Percentiles rank a stretch among this genome's conserved stretches.
These are phyloP conservation scores for Monotropa hypopitys DNA, from an alignment of 179 eudicot species.

Conservation along the genomic window DNA sequence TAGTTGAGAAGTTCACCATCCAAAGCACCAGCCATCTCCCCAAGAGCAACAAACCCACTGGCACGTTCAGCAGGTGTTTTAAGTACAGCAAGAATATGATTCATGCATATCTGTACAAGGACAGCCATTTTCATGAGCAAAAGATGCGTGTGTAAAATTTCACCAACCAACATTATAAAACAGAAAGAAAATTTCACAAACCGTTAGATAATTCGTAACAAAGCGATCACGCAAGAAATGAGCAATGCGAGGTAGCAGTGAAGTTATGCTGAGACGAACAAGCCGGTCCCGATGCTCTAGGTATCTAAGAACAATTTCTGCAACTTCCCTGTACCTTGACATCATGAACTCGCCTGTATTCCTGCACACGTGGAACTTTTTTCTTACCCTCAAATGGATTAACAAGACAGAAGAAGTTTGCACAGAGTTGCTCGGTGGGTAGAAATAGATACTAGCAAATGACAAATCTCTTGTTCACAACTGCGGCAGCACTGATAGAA, in stretches of 20 bases:
- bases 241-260: slow-evolving; percentile 92
- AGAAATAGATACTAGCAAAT: background rate
- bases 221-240: slow-evolving; percentile 96
- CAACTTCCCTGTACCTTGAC: slow-evolving; percentile 97
- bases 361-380: slow-evolving; percentile 31
- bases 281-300: slow-evolving; percentile 92
- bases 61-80: slow-evolving; percentile 89
- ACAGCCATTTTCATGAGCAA: slow-evolving; percentile 9
- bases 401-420: background rate
- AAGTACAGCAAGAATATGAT: slow-evolving; percentile 88
- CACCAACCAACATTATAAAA: background rate
- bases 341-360: slow-evolving; percentile 98
- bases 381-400: background rate
- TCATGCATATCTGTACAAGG: slow-evolving; percentile 72
- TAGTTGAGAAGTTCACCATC: slow-evolving; percentile 82
- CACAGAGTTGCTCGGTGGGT: background rate
- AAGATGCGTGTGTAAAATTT: background rate
- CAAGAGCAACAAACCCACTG: slow-evolving; percentile 91
- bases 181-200: slow-evolving; percentile 20
- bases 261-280: slow-evolving; percentile 97
- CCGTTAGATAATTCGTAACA: slow-evolving; percentile 81
- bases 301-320: slow-evolving; percentile 91
- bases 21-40: slow-evolving; percentile 99
- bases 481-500: background rate
- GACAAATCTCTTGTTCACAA: background rate